Base-by-base conservation (phyloP, 2,329 filamentous ascomycete genomes). In the Pestalotiopsis sp. region DNA sequence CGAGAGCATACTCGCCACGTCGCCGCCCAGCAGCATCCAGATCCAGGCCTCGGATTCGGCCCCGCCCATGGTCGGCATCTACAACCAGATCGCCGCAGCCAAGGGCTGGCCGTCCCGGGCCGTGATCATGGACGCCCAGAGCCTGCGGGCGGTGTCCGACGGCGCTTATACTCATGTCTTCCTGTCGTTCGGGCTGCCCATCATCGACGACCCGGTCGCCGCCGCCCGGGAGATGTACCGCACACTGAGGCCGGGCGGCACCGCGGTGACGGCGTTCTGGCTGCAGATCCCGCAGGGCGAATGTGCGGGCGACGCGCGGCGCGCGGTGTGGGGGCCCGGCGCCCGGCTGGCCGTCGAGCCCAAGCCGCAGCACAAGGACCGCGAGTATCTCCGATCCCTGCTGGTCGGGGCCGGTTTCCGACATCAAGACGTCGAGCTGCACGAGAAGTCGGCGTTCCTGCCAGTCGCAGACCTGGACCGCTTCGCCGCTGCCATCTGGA, bases 241-340 rank as follows among this genome's bases (percentile, higher is more conserved):
- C 38, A 71, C 71, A 1, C 69, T 73, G 5, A 61, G 67, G 62
- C 67, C 69, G 17, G 72, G 71, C 14, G 73, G 72, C 67, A 73
- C 66, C 1, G 69, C 71, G 25, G 45, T 72, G 27, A 73, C 73
- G 6, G 70, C 72, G 11, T 73, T 72, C 66, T 74, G 71, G 72
- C 59, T 74, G 58, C 69, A 70, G 20, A 70, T 70, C 20, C 71
- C 71, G 1, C 72, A 73, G 41, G 71, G 71, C 9, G 69, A 73
- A 25, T 71, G 67, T 56, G 71, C 67, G n/a, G 36, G 66, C n/a
- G 70, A 70, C 58, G 69, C 71, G 12, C 69, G 67, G 27, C 68
- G 63, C 20, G 71, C 72, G 14, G 49, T 73, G 17, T 71, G 68
- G 58, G 71, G 72, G 13, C 59, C 70, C 36, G 68, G 69, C 12